Evolutionary conservation across 306 rosid species (phyloP), one percentile per base, ranked within the genome.

Genomic region (Argentina anserina): DNA sequence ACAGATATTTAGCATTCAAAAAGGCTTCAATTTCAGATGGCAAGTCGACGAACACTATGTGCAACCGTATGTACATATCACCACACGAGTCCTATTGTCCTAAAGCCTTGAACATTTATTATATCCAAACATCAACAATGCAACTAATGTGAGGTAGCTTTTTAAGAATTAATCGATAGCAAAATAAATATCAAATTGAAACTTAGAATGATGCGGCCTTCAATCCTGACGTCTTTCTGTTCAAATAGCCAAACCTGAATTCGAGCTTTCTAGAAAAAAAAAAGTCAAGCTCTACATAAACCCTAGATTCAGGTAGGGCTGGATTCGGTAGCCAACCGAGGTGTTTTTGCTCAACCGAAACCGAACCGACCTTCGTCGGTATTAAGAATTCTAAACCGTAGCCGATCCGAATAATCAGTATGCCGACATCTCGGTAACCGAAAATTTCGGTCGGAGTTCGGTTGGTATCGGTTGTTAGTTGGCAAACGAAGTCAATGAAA

Each of bases 251-350:
- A 88, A 75, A 92, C 86, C 81, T 92, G 97, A 85, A 86, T 86
- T 37, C 97, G 89, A 6, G 94, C 92, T 90, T 92, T 89, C 97
- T 92, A n/a, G 84, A n/a, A n/a, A n/a, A n/a, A n/a, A n/a, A n/a
- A n/a, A n/a, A n/a, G n/a, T n/a, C 20, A 58, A 58, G 17, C 64
- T 31, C 37, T 5, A 28, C 50, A 15, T 45, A 13, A 3, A 61
- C 64, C 71, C 74, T 17, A 23, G 21, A 49, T n/a, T 20, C n/a
- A 9, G 33, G n/a, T n/a, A n/a, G n/a, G n/a, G n/a, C n/a, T n/a
- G n/a, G n/a, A n/a, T n/a, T n/a, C n/a, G n/a, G n/a, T n/a, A n/a
- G n/a, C n/a, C n/a, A n/a, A n/a, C n/a, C n/a, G n/a, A n/a, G n/a
- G n/a, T n/a, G n/a, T n/a, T n/a, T n/a, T n/a, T n/a, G n/a, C n/a